Evolutionary conservation across 2,329 filamentous ascomycete species (phyloP), one percentile per base, ranked within the genome.

Genomic region (Nectriaceae sp.): DNA sequence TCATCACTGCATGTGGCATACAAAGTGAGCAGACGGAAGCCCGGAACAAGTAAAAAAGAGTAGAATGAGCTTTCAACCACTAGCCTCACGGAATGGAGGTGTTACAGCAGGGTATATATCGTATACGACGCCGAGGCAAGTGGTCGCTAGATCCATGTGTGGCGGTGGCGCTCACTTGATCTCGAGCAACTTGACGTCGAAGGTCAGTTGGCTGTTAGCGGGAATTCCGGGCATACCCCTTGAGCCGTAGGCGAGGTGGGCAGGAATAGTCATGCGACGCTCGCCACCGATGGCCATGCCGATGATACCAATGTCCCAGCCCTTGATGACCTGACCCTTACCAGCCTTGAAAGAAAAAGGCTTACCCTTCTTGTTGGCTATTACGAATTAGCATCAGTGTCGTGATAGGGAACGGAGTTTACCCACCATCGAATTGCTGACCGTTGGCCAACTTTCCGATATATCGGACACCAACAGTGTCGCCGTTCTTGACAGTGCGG

Each of bases 301-400:
- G 60, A 82, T 80, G 61, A 99, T 78, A 74, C 94, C 94, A 57
- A 97, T 83, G 70, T 99, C 95, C 95, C 94, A 97, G 61, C 94
- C 94, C 82, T 96, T 94, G 79, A 99, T 99, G 65, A 99, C 95
- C 73, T 97, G 90, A 53, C 92, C 92, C 68, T 86, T 84, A 61
- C 94, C 95, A 53, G 95, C 85, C 80, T 93, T 96, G 84, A 97
- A 97, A 60, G 82, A 82, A 78, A 99, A 99, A 49, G 95, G 93
- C 78, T 96, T 92, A 65, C 94, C 94, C 79, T 95, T 97, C 83
- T 97, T 99, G 83, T 99, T 97, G 73, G 91, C 90, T 92, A 11
- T 4, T 19, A 62, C 37, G 33, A 13, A 22, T 13, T 19, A 29
- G 13, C n/a, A 21, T 11, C n/a, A 11, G 15, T 3, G 2, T 36